Evolutionary conservation across 139 green algal species (phyloP), one percentile per base, ranked within the genome.

Genomic region (Gonium pectorale): DNA sequence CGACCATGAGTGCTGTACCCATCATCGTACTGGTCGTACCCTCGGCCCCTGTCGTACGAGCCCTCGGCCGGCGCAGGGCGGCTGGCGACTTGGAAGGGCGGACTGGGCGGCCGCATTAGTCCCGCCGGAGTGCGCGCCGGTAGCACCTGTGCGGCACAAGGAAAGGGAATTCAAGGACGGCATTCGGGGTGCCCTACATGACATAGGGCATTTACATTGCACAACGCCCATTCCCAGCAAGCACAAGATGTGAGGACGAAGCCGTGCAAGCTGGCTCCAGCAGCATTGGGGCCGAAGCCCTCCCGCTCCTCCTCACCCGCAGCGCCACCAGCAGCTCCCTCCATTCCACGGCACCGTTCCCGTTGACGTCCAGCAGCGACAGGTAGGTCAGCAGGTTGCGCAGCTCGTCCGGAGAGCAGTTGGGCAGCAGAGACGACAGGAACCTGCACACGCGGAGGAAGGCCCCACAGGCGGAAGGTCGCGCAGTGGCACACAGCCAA

Each of bases 281-380:
- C 49, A 56, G 49, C 49, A 56, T 56, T 56, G 19, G 49, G n/a
- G n/a, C n/a, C n/a, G n/a, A n/a, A n/a, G n/a, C n/a, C 49, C 19
- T 13, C 24, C 56, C 56, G 8, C 24, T 31, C 21, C 56, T 3
- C 2, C 67, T 37, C 63, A 84, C 78, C 63, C 78, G 29, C 22
- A 84, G 78, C 43, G 72, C 72, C 62, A 73, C 46, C 29, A 87
- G 82, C 60, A 87, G 44, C 59, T 87, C 82, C 71, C 46, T 62
- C 60, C 79, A 83, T 35, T 87, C 82, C 6, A 77, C 13, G 27
- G 21, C 29, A 0, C 86, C 86, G 72, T 72, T 82, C 40, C 64
- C 81, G 56, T 87, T 86, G n/a, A 80, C 40, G 60, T 90, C 86
- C 62, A 89, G 64, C 70, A 83, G 56, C 17, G 70, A 38, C 56